Percentiles rank a stretch among this genome's conserved stretches.
These are phyloP conservation scores for Cornus suecica DNA, from an alignment of 148 eudicot genomes.

Conservation along the genomic window DNA sequence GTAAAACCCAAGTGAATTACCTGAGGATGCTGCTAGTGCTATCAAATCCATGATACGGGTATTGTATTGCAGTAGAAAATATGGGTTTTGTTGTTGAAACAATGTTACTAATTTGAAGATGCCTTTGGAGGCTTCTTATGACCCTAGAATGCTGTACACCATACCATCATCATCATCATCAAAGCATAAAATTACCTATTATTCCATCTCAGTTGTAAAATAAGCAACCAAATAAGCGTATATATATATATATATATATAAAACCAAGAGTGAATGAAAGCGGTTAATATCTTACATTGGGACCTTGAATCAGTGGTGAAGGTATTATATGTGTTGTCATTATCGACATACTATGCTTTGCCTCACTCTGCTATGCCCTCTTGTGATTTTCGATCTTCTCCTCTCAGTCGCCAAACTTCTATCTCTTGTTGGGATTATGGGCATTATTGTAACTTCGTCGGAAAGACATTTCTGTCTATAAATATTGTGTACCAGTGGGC, in stretches of 20 bases:
- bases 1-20: not conserved
- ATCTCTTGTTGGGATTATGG: too few species aligned
- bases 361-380: too few species aligned
- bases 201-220: not conserved
- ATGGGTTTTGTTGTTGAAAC: not conserved
- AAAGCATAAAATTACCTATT: not conserved
- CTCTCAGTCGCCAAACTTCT: too few species aligned
- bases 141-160: slow-evolving; percentile 1
- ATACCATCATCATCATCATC: not conserved
- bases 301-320: not conserved
- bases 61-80: not conserved
- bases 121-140: slow-evolving; percentile 19
- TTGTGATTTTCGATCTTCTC: too few species aligned
- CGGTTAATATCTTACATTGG: not conserved
- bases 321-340: not conserved
- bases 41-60: too few species aligned
- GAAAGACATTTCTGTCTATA: too few species aligned
- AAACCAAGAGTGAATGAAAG: not conserved
- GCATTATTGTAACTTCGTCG: too few species aligned
- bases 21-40: not conserved
- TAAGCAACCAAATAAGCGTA: not conserved
- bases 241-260: too few species aligned
- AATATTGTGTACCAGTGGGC: too few species aligned
- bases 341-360: too few species aligned
- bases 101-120: slow-evolving; percentile 7